Evolutionary conservation across 345 rosid genomes (phyloP).

Genomic region (Corymbia maculata): DNA sequence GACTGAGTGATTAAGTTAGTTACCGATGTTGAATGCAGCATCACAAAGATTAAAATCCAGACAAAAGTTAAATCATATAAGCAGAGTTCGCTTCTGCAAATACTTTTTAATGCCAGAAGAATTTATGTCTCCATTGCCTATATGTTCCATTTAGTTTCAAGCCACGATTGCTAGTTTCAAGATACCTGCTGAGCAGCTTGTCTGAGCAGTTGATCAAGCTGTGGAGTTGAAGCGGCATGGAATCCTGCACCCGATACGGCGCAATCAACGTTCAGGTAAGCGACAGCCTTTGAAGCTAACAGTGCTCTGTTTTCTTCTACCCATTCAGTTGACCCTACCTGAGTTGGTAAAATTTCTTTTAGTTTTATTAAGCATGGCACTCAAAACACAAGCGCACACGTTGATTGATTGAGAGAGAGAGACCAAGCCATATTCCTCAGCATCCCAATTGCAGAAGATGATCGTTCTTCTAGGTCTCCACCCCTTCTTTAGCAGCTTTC

Average conservation of each 20-base stretch:
- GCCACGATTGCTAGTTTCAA: neutral
- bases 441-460: constrained; percentile 79
- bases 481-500: constrained; percentile 48
- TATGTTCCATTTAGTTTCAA: neutral
- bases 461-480: constrained; percentile 82
- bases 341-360: neutral
- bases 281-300: constrained; percentile 61
- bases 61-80: neutral
- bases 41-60: neutral
- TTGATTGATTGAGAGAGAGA: constrained; percentile 8
- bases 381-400: neutral
- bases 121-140: neutral
- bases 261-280: constrained; percentile 60
- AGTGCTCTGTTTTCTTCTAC: constrained; percentile 81
- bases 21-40: neutral
- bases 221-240: constrained; percentile 64
- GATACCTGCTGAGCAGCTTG: constrained; percentile 56
- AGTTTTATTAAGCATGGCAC: neutral
- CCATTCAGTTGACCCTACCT: constrained; percentile 94
- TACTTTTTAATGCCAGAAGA: neutral
- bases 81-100: neutral
- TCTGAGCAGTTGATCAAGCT: constrained; percentile 62
- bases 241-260: constrained; percentile 65
- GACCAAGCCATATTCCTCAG: constrained; percentile 87
- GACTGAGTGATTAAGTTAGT: neutral